Evolutionary conservation across 768 basidiomycete species (phyloP).

Genomic region (Suillus paluster): DNA sequence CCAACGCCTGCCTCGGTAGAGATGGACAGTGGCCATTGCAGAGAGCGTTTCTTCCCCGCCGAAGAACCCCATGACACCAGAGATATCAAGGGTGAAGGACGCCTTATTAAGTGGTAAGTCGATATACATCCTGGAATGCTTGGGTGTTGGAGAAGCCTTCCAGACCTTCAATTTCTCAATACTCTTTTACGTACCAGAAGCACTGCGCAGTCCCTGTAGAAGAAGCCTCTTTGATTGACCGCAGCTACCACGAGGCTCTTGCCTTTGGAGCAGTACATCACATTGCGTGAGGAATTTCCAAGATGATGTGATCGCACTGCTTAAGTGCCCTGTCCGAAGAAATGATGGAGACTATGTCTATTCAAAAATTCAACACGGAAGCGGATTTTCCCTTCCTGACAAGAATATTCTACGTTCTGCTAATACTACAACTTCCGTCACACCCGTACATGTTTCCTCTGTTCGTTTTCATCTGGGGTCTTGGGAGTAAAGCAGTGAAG

Average conservation of each 20-base stretch:
- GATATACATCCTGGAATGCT: neutral
- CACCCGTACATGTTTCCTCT: no score
- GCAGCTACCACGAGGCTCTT: neutral
- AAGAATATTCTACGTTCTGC: no score
- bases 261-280: no score
- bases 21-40: constrained; percentile 40
- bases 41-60: constrained; percentile 43
- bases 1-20: constrained; percentile 35
- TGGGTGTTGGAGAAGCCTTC: neutral
- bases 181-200: neutral
- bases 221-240: neutral
- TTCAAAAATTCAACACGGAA: no score
- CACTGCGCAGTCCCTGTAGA: neutral
- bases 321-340: no score
- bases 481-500: no score
- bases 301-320: no score
- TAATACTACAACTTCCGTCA: no score
- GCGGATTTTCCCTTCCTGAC: no score
- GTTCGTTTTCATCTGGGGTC: no score
- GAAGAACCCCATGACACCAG: constrained; percentile 41
- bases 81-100: constrained; percentile 29
- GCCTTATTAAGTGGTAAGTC: constrained; percentile 12
- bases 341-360: no score
- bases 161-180: neutral
- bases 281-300: no score